Percentiles rank a stretch among this genome's conserved stretches.
phyloP scores from a whole-genome alignment of 768 basidiomycete genomes.

The Lactarius psammicola region DNA sequence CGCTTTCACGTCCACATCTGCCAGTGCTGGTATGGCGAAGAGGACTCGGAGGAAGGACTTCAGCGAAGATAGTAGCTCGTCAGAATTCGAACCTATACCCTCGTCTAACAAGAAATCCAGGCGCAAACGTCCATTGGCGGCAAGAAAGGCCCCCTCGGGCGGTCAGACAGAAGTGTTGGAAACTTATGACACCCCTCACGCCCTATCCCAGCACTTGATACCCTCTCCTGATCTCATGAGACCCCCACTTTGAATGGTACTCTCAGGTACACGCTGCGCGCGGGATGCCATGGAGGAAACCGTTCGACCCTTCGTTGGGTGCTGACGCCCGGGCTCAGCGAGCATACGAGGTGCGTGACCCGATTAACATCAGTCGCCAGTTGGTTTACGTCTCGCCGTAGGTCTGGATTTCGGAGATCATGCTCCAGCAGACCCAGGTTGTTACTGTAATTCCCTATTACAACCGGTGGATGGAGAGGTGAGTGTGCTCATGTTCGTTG shows the following conservation, averaged over 20 bases:
- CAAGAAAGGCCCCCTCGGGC: background rate
- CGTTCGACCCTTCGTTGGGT: slow-evolving; percentile 53
- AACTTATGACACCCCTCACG: slow-evolving; percentile 33
- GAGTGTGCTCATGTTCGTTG: slow-evolving; percentile 31
- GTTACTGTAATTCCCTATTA: slow-evolving; percentile 93
- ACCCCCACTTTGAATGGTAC: slow-evolving; percentile 66
- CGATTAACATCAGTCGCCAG: background rate
- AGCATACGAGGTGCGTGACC: slow-evolving; percentile 77
- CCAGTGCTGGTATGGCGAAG: slow-evolving; percentile 23
- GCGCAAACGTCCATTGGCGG: slow-evolving; percentile 2
- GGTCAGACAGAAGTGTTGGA: background rate
- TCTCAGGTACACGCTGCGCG: slow-evolving; percentile 59
- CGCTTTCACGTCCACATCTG: no score
- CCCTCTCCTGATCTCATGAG: slow-evolving; percentile 43
- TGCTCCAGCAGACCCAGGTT: slow-evolving; percentile 97
- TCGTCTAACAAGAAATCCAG: slow-evolving; percentile 1
- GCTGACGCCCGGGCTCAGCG: slow-evolving; percentile 70
- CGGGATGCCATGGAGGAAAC: slow-evolving; percentile 92
- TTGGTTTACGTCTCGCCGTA: slow-evolving; percentile 31
- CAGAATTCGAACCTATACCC: slow-evolving; percentile 12
- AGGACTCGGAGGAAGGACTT: slow-evolving; percentile 4
- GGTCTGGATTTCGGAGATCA: slow-evolving; percentile 92
- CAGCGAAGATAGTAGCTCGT: slow-evolving; percentile 17
- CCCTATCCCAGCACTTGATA: slow-evolving; percentile 51
- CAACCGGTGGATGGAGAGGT: slow-evolving; percentile 83